These are phyloP conservation scores for Paraurostyla sp. DNA, from an alignment of 73 alveolate species.

Conservation along the genomic window DNA sequence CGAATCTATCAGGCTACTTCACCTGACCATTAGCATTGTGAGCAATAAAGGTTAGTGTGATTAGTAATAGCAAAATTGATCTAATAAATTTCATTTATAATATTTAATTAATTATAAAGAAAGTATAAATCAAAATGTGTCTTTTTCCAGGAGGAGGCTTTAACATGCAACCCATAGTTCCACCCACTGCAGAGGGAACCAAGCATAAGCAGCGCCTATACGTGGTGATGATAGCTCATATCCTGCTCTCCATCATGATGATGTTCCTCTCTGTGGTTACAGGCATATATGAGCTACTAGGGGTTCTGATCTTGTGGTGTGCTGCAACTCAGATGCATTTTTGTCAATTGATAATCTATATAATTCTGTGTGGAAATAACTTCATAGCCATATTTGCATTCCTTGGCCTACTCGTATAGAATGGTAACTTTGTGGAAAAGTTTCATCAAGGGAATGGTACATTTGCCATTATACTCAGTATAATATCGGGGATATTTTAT, in stretches of 20 bases:
- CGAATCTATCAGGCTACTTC: background rate
- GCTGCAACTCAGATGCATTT: slow-evolving; percentile 43
- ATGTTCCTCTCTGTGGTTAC: background rate
- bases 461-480: background rate
- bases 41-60: too few species aligned
- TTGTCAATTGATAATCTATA: slow-evolving; percentile 26
- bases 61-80: background rate
- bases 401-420: background rate
- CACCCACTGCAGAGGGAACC: slow-evolving; percentile 6
- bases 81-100: background rate
- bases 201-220: background rate
- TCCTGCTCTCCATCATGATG: background rate
- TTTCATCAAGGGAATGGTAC: background rate
- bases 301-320: slow-evolving; percentile 22
- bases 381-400: background rate
- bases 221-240: background rate
- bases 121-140: slow-evolving; percentile 25
- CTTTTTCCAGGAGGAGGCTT: slow-evolving; percentile 55
- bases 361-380: background rate
- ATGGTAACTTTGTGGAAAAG: background rate
- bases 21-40: background rate
- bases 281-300: background rate
- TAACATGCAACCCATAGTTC: slow-evolving; percentile 36
- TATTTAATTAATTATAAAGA: background rate
- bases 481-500: background rate